Base-by-base conservation (phyloP, 768 basidiomycete species). In the Tephrocybe sp. region DNA sequence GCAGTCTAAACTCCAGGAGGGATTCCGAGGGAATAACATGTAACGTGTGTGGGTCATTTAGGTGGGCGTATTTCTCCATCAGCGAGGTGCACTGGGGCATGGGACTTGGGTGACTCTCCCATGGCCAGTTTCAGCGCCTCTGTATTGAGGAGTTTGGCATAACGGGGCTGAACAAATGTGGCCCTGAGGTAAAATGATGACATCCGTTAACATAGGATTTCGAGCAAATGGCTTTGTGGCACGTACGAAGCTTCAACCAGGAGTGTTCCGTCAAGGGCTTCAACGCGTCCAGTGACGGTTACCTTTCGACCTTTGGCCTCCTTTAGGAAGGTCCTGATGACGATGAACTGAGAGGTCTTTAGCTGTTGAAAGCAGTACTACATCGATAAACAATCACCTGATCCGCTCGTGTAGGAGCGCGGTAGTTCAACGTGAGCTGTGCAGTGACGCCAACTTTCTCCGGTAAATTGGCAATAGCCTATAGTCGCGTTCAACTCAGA, bases 361-460 rank as follows among this genome's bases (percentile, higher is more conserved):
- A 27, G 28, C 13, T 35, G 32, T 27, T n/a, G 32, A 26, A 16
- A 44, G 30, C 5, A 16, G 22, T n/a, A 41, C 36, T 12, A 34
- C 21, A 34, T 21, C 26, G n/a, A 41, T 9, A 16, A 6, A 22
- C 15, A 39, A 27, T 13, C 37, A 85, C 90, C 75, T 92, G 92
- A 65, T 96, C 91, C 0, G 95, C 95, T 45, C 79, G 82, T 2
- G 92, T 92, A 0, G 96, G 96, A 1, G 91, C 87, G 44, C 80
- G 83, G 69, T 94, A 99, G 59, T 85, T 83, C 41, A 98, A 66
- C 4, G 76, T 76, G 35, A 99, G 74, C 35, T 81, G 88, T 1
- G 95, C 96, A 0, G 96, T 99, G 9, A 98, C 95, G 15, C 91
- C 96, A 34, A 98, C 84, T 61, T 89, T 86, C 18, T 89, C 86